Evolutionary conservation across 345 rosid species (phyloP), one percentile per base, ranked within the genome.

Genomic region (Cardamine resedifolia): DNA sequence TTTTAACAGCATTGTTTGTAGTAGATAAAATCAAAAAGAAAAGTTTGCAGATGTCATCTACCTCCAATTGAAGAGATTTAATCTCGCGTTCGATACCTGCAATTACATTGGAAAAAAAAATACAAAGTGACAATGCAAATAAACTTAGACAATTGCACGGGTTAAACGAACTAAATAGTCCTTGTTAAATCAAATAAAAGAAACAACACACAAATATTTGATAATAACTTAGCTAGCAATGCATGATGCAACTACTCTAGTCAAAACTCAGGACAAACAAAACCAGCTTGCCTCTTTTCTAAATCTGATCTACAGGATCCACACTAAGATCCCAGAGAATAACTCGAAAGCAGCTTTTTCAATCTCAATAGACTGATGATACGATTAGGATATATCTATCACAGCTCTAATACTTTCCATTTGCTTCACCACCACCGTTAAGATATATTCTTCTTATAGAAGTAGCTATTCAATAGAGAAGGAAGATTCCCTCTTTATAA

Each of bases 51-150:
- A 31, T 38, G 34, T 3, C 74, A 55, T 75, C 20, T 83, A 90
- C 96, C 97, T 93, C 98, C 79, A 87, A 10, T 31, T 93, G 96
- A 81, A 93, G 98, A 56, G 98, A 89, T 39, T 96, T 80, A 76
- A 93, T 93, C 83, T 93, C 98, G 5, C 97, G 87, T 77, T 93
- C 98, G 65, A 93, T 83, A 23, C 97, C 97, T 93, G 57, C 39
- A 77, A 52, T 6, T 0, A 1, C 45, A 59, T 15, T 51, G 7
- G 43, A 27, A 28, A 28, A 28, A 31, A 31, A 1, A 31, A 39
- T 8, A 39, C 4, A 5, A 24, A 38, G 48, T 43, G 9, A 63
- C 15, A 49, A 48, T 12, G 15, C 48, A 43, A 4, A 26, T 20
- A 28, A 7, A 56, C 33, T 21, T 21, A 31, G n/a, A n/a, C n/a